Evolutionary conservation across 805 yeast species (phyloP).

Genomic region (Yamadazyma phyllophila): DNA sequence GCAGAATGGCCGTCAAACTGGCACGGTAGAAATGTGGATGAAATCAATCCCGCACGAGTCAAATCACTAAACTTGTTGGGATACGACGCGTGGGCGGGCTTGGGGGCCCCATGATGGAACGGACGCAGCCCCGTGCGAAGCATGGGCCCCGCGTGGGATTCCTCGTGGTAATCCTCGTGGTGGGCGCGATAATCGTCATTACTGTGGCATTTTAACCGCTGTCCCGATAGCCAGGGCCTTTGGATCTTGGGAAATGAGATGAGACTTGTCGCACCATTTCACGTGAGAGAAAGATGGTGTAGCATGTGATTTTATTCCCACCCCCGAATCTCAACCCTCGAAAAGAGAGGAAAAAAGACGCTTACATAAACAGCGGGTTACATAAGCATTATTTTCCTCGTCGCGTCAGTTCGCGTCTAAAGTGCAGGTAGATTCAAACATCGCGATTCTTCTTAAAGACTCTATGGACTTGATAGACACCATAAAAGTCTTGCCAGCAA

Average conservation of each 20-base stretch:
- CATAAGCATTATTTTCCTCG: too few species aligned
- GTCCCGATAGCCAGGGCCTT: background rate
- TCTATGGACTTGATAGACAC: slow-evolving; percentile 23
- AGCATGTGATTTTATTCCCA: slow-evolving; percentile 2
- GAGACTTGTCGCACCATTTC: slow-evolving; percentile 1
- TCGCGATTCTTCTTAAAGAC: background rate
- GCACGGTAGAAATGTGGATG: too few species aligned
- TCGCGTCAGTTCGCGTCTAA: slow-evolving; percentile 1
- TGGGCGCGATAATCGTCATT: background rate
- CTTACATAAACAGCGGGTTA: too few species aligned
- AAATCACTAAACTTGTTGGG: too few species aligned
- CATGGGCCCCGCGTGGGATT: too few species aligned
- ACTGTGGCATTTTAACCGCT: background rate
- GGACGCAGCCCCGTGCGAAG: too few species aligned
- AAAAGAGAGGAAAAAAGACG: too few species aligned
- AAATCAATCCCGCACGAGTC: too few species aligned
- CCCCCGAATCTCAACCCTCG: background rate
- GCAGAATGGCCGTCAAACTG: too few species aligned
- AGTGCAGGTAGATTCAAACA: background rate
- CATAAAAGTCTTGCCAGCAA: slow-evolving; percentile 15
- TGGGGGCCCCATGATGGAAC: too few species aligned
- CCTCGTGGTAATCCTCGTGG: background rate
- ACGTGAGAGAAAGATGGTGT: background rate
- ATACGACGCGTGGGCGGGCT: too few species aligned
- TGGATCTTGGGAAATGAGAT: background rate